Base-by-base conservation (phyloP, 2,329 filamentous ascomycete genomes). In the Graphilbum fragrans region DNA sequence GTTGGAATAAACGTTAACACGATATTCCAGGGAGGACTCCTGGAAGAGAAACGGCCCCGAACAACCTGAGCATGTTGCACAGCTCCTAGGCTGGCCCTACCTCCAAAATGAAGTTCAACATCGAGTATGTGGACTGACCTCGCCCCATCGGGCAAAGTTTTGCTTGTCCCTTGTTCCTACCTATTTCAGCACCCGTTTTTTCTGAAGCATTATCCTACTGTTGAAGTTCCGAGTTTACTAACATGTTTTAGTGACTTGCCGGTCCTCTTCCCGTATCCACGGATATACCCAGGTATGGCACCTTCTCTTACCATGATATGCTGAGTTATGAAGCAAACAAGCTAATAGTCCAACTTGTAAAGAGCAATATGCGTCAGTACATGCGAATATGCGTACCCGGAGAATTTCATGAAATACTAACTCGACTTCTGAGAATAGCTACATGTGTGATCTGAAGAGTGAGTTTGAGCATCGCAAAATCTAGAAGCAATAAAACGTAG, bases 401-500 rank as follows among this genome's bases (percentile, higher is more conserved):
- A n/a, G n/a, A n/a, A n/a, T n/a, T n/a, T n/a, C n/a, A n/a, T n/a
- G n/a, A n/a, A n/a, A n/a, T n/a, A 5, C 23, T 21, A 9, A 9
- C 3, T 14, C 12, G 21, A 3, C 4, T 6, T 17, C 5, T 19
- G 12, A 4, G 10, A 21, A 37, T 45, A 72, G 69, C 39, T 74
- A 74, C 50, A 74, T 74, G 70, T 72, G 69, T 49, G 70, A 73
- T 55, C 55, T 74, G 47, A 74, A 74, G 55, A 72, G 70, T 73
- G 55, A 41, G 55, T 35, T 11, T 6, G 20, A 7, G 2, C 18
- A 3, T 20, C 16, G 4, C 21, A 36, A 12, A 21, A 19, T 31
- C 4, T 14, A 7, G 23, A 27, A 27, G 12, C 12, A 7, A 27
- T 27, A 27, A 27, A 27, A 27, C 23, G 23, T 27, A 7, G 12